Percentiles rank a stretch among this genome's conserved stretches.
Evolutionary conservation across 352 stramenopile genomes (phyloP).

Genomic region (Phytophthora litchii): DNA sequence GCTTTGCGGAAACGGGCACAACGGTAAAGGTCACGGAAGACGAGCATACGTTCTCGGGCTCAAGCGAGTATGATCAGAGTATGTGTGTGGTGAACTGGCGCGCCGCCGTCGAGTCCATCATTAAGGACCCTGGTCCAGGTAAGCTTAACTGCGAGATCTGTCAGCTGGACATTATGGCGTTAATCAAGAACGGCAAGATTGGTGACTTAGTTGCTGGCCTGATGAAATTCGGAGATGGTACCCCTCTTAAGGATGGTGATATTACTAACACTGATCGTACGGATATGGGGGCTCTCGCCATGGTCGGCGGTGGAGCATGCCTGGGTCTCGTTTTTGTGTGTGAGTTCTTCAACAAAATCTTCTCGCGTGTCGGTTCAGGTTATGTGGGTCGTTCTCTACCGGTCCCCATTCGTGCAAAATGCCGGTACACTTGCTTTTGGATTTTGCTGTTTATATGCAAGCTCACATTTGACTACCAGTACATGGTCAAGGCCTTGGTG

Average conservation of each 20-base stretch:
- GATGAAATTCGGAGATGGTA: constrained; percentile 49
- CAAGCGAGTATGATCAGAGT: constrained; percentile 66
- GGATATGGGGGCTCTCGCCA: constrained; percentile 65
- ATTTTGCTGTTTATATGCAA: constrained; percentile 76
- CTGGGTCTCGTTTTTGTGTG: constrained; percentile 60
- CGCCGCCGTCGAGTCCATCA: constrained; percentile 50
- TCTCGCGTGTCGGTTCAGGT: constrained; percentile 66
- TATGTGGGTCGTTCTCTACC: constrained; percentile 81
- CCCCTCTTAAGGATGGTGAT: constrained; percentile 23
- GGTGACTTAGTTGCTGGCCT: constrained; percentile 59
- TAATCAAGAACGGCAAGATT: constrained; percentile 74
- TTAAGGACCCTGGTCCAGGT: constrained; percentile 55
- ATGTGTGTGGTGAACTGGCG: constrained; percentile 66
- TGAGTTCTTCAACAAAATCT: constrained; percentile 77
- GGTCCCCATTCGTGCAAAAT: constrained; percentile 72
- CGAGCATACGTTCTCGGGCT: constrained; percentile 31
- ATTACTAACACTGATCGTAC: constrained; percentile 41
- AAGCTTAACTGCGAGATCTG: constrained; percentile 81
- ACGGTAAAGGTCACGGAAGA: constrained; percentile 45
- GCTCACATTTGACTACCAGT: constrained; percentile 87
- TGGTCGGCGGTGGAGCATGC: constrained; percentile 58
- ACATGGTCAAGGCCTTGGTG: constrained; percentile 85
- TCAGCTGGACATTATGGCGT: constrained; percentile 64
- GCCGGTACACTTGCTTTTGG: constrained; percentile 87
- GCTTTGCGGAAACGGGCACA: constrained; percentile 60